Evolutionary conservation across 169 alveolate species (phyloP), one percentile per base, ranked within the genome.

Genomic region (Eimeria falciformis): DNA sequence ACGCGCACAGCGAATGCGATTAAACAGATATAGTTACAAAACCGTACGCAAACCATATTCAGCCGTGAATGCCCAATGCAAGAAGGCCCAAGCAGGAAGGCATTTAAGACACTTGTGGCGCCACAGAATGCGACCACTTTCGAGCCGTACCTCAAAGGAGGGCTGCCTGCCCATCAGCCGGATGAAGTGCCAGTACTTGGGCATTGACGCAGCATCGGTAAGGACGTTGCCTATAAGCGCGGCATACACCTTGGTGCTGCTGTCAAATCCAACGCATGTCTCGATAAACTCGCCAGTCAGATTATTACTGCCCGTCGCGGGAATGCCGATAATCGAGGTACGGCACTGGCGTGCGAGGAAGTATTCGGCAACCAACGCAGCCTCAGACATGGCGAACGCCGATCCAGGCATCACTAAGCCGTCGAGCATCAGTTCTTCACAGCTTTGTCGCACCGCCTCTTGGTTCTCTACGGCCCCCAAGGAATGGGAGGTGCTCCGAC

Each of bases 131-230:
- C 40, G 40, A 33, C 40, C 40, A 33, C 40, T 2, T 33, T 33
- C 40, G 58, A 23, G 37, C 69, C 90, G 7, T 18, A 98, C 99
- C 83, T 86, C 95, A 45, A 71, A 37, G 43, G 93, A 93, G 5
- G 95, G 95, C 92, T 98, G 99, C 86, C 99, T 96, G 86, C 99
- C 99, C 99, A 99, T 98, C 77, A 99, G 95, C 94, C 99, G 97
- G 69, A 98, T 98, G 94, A 99, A 98, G 89, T 99, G 99, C 99
- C 99, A 99, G 93, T 99, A 99, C 94, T 99, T 99, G 17, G 99
- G 99, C 97, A 99, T 98, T 37, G 99, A 97, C 3, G 99, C 99
- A 27, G 99, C 98, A 94, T 99, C 99, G 77, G 99, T 98, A 83
- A 98, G 97, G 40, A 98, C 99, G 95, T 99, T 99, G 89, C 99